phyloP scores from a whole-genome alignment of 768 basidiomycete genomes.

The Phlebiopsis flavidoalba region DNA sequence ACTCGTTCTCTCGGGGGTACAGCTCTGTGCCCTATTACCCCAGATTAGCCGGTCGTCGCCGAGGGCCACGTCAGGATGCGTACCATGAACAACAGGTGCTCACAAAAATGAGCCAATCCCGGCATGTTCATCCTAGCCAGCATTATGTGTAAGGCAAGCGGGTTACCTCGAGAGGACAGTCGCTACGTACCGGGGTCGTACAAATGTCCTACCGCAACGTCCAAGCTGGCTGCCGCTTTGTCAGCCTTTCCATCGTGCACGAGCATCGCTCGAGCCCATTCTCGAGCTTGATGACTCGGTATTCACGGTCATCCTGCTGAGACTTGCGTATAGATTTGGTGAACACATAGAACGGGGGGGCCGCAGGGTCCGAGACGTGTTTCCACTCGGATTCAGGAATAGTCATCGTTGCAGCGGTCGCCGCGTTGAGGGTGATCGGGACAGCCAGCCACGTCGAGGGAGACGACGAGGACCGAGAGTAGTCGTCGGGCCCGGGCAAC shows the following conservation, averaged over 20 bases:
- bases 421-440: background rate
- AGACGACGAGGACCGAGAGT: background rate
- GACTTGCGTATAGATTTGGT: constrained; percentile 62
- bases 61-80: constrained; percentile 18
- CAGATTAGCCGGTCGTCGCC: background rate
- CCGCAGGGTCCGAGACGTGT: background rate
- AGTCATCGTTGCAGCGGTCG: constrained; percentile 4
- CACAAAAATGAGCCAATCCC: constrained; percentile 92
- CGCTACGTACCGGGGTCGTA: constrained; percentile 75
- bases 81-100: constrained; percentile 95
- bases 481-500: too few species aligned
- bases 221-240: constrained; percentile 91
- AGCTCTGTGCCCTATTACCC: constrained; percentile 63
- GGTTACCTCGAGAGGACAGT: background rate
- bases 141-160: background rate
- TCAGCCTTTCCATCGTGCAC: constrained; percentile 84
- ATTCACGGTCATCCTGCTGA: constrained; percentile 72
- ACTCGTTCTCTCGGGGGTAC: constrained; percentile 92
- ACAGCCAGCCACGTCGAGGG: background rate
- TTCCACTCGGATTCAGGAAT: constrained; percentile 6
- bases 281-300: constrained; percentile 75
- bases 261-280: constrained; percentile 88
- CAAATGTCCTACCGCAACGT: constrained; percentile 92
- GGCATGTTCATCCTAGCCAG: constrained; percentile 80
- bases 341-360: constrained; percentile 34